Base-by-base conservation (phyloP, 2,329 filamentous ascomycete species). In the Penicillium oxalicum region DNA sequence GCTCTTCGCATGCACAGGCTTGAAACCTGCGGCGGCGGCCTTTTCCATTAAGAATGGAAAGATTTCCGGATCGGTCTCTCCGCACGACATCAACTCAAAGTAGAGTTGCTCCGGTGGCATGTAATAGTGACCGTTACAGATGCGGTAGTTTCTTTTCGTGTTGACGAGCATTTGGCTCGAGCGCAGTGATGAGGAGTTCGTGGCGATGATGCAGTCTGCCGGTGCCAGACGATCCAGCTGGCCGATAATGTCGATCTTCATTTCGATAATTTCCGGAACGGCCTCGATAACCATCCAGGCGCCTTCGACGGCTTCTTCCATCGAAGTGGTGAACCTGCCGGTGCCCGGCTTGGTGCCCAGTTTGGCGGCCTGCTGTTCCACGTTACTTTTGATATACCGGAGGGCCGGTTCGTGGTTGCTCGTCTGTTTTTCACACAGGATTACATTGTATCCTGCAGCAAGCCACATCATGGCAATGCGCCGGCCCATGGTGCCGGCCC, bases 391-490 rank as follows among this genome's bases (percentile, higher is more conserved):
- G 37, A 60, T 47, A 40, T 50, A 60, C 6, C 47, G 38, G 3
- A 57, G 28, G 4, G 56, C 57, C 0, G 41, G 33, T 39, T 49
- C 42, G 48, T 45, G 42, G 11, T 40, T 45, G 2, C 12, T 25
- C 1, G 13, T 40, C 13, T 47, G 12, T 38, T 55, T 57, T 41
- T 60, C 56, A 33, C 52, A 59, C 2, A 59, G 32, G 4, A 52
- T 50, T n/a, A 59, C 48, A 1, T 39, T 40, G 37, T 50, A 53
- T 9, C 53, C 53, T 0, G 58, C 48, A 33, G 55, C 42, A 27
- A 50, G 32, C 53, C 50, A 59, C 58, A 60, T 60, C 55, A 55
- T 60, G 13, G 33, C 37, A n/a, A 60, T 50, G 25, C 58, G 50
- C 8, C 58, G 56, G 45, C 56, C 58, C 47, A 59, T 54, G 5